Percentiles rank a stretch among this genome's conserved stretches.
These are phyloP conservation scores for Pisolithus tinctorius DNA, from an alignment of 768 basidiomycete genomes.

Conservation along the genomic window DNA sequence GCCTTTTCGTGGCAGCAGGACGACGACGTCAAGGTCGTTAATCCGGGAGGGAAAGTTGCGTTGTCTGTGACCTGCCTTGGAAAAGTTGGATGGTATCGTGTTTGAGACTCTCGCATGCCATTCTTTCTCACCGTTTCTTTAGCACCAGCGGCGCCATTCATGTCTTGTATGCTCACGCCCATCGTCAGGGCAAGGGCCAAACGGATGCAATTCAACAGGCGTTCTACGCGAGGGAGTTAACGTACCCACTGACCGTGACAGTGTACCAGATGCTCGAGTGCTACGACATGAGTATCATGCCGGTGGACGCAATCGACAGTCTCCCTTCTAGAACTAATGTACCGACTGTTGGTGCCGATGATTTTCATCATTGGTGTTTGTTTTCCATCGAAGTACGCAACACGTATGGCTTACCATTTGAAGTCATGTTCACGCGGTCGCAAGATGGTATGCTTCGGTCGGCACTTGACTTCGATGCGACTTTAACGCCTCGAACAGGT, in stretches of 20 bases:
- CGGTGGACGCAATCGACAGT: conserved; percentile 35
- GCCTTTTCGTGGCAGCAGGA: conserved; percentile 68
- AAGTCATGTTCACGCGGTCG: conserved; percentile 66
- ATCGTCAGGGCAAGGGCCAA: conserved; percentile 32
- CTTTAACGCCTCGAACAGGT: conserved; percentile 26
- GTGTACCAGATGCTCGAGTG: conserved; percentile 96
- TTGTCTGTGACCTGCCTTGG: conserved; percentile 74
- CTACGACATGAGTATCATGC: conserved; percentile 72
- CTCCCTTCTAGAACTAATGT: conserved; percentile 9
- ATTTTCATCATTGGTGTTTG: conserved; percentile 71
- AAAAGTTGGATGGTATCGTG: conserved; percentile 80
- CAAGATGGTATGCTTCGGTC: conserved; percentile 47
- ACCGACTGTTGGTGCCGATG: conserved; percentile 33
- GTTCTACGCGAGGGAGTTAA: conserved; percentile 83
- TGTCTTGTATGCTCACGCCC: conserved; percentile 73
- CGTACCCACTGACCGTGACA: conserved; percentile 85
- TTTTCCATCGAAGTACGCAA: conserved; percentile 90
- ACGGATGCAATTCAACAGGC: conserved; percentile 33
- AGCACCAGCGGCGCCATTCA: conserved; percentile 78
- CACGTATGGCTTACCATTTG: conserved; percentile 86
- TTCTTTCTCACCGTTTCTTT: conserved; percentile 2
- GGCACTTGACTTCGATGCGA: background rate
- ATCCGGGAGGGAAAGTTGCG: conserved; percentile 64
- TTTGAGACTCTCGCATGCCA: background rate
- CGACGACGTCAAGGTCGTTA: conserved; percentile 42